These are phyloP conservation scores for Entophlyctis helioformis DNA, from an alignment of 192 early-diverging fungal genomes.

Conservation along the genomic window DNA sequence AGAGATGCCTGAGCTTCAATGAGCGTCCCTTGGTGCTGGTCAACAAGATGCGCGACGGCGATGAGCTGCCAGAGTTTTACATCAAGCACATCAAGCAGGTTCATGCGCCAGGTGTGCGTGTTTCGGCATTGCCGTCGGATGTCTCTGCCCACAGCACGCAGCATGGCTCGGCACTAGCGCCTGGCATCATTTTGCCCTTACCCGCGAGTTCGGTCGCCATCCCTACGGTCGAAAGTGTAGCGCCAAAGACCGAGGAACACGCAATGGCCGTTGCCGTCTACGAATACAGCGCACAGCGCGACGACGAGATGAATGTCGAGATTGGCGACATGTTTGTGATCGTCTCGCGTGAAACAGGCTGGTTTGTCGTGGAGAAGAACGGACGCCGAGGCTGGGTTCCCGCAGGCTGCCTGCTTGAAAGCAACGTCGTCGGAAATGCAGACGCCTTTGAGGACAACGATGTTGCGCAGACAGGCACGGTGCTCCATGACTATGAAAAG, in stretches of 20 bases:
- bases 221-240: too few species aligned
- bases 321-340: slow-evolving; percentile 54
- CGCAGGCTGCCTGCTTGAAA: slow-evolving; percentile 36
- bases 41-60: slow-evolving; percentile 16
- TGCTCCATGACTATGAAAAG: slow-evolving; percentile 35
- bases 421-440: too few species aligned
- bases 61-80: slow-evolving; percentile 61
- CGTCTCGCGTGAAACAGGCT: slow-evolving; percentile 37
- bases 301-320: slow-evolving; percentile 46
- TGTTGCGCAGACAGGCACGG: slow-evolving; percentile 22
- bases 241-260: slow-evolving; percentile 2
- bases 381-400: slow-evolving; percentile 48
- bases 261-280: slow-evolving; percentile 44
- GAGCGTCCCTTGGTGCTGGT: slow-evolving; percentile 18
- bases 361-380: slow-evolving; percentile 46
- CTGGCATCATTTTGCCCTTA: too few species aligned
- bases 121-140: too few species aligned
- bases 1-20: slow-evolving; percentile 59
- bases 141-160: too few species aligned
- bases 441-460: neutral
- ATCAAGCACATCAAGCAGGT: slow-evolving; percentile 39
- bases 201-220: too few species aligned
- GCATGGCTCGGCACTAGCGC: too few species aligned
- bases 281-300: slow-evolving; percentile 42
- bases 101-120: slow-evolving; percentile 2